phyloP scores from a whole-genome alignment of 768 basidiomycete genomes.

The Phanerochaete sordida region DNA sequence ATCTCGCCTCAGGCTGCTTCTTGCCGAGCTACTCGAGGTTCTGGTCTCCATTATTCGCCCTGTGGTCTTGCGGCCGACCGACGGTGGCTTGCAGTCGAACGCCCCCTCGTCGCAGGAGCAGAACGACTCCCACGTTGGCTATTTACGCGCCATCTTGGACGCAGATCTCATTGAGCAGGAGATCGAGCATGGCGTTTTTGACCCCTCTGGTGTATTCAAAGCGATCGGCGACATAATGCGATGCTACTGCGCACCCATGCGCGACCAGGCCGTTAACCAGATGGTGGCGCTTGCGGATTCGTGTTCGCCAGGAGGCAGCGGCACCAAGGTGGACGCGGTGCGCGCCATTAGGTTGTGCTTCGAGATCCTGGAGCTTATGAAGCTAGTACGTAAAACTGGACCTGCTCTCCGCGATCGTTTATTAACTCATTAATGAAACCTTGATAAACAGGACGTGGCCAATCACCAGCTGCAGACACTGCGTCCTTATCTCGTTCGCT shows the following conservation, averaged over 20 bases:
- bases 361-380: conserved; percentile 93
- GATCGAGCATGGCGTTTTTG: conserved; percentile 70
- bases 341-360: conserved; percentile 78
- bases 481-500: conserved; percentile 84
- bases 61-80: conserved; percentile 28
- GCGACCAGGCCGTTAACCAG: conserved; percentile 77
- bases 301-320: conserved; percentile 51
- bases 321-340: conserved; percentile 61
- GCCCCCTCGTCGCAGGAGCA: conserved; percentile 59
- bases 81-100: conserved; percentile 54
- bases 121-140: conserved; percentile 58
- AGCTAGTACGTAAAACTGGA: conserved; percentile 63
- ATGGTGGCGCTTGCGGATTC: conserved; percentile 73
- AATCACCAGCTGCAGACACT: conserved; percentile 93
- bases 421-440: conserved; percentile 10
- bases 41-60: conserved; percentile 84
- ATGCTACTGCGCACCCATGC: conserved; percentile 91
- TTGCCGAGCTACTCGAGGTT: conserved; percentile 76
- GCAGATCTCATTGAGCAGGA: conserved; percentile 81
- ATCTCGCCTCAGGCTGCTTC: conserved; percentile 65
- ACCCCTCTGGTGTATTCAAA: conserved; percentile 73
- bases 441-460: conserved; percentile 74
- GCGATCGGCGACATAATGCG: conserved; percentile 81
- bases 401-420: conserved; percentile 16
- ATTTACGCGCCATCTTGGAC: conserved; percentile 76